Conservation (phyloP, 805 yeast genomes). For the Spathaspora boniae region DNA sequence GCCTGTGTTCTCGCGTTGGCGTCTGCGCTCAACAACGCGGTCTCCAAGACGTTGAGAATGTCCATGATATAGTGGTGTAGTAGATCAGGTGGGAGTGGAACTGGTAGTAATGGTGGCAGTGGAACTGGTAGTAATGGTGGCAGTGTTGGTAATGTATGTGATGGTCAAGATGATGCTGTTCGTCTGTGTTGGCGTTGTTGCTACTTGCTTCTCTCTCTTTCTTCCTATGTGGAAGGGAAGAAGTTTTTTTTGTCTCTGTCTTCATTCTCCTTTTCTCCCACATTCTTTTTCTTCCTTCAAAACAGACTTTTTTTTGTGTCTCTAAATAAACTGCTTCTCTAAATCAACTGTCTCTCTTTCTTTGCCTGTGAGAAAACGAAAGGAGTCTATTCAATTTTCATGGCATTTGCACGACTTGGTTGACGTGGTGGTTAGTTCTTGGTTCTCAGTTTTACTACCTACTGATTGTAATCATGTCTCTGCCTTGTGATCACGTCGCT, state of each 20-base stretch:
- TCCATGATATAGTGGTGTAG: conserved; percentile 23
- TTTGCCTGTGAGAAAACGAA: too few species aligned
- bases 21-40: conserved; percentile 70
- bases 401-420: conserved; percentile 3
- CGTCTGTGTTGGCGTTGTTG: neutral
- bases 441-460: too few species aligned
- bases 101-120: neutral
- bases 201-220: neutral
- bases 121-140: neutral
- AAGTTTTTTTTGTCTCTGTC: too few species aligned
- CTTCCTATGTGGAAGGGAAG: too few species aligned
- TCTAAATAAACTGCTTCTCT: neutral
- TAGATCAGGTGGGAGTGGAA: neutral
- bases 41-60: conserved; percentile 69
- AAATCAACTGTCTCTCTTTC: too few species aligned
- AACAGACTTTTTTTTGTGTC: conserved; percentile 1
- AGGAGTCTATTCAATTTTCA: conserved; percentile 1
- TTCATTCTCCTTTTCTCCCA: too few species aligned
- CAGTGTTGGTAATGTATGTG: neutral
- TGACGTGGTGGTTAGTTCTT: neutral
- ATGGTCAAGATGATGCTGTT: neutral
- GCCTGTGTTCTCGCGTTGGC: conserved; percentile 69
- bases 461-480: too few species aligned
- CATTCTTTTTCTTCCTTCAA: neutral
- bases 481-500: too few species aligned